Base-by-base conservation (phyloP, 495 filamentous ascomycete species). In the Wilcoxina mikolae region DNA sequence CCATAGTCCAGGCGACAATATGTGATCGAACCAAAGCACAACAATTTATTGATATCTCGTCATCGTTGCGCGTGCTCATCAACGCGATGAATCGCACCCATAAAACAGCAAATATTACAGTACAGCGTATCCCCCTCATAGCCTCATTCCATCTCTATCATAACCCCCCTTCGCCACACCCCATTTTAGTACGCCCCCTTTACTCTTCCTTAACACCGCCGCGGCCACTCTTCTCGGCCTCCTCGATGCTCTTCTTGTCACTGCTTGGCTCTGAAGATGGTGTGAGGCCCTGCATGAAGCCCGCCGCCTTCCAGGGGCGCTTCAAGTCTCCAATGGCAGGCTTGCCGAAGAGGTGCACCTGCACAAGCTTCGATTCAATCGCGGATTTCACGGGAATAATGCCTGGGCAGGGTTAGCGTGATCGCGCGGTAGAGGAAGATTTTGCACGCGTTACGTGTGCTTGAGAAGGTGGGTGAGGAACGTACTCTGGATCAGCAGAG, bases 321-420 rank as follows among this genome's bases (percentile, higher is more conserved):
- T 89, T 87, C 58, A 96, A 77, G 54, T 98, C 91, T 25, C 90
- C 91, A 51, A 72, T 77, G 17, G 91, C 90, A n/a, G 91, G 81
- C 71, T 91, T 73, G 58, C 91, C 91, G 56, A 87, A 82, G 41
- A 98, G 51, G 71, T 95, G 84, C 66, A 98, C 90, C 81, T 95
- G 94, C 70, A 87, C 78, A 65, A 95, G 72, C 74, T 95, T 96
- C 70, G 82, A 73, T 74, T 98, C 91, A 71, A 96, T 76, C 10
- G 86, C 91, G 64, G 83, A 76, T 81, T 98, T 98, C 67, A 96
- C 76, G 27, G 91, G 91, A 68, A 98, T 90, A 76, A 98, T 94
- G 66, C 83, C 62, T 65, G 38, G 12, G 23, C n/a, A 15, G 2
- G 29, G 39, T 58, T 27, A 64, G 58, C 44, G 18, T 24, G 28